phyloP scores from a whole-genome alignment of 148 eudicot species.

The Selenicereus undatus region DNA sequence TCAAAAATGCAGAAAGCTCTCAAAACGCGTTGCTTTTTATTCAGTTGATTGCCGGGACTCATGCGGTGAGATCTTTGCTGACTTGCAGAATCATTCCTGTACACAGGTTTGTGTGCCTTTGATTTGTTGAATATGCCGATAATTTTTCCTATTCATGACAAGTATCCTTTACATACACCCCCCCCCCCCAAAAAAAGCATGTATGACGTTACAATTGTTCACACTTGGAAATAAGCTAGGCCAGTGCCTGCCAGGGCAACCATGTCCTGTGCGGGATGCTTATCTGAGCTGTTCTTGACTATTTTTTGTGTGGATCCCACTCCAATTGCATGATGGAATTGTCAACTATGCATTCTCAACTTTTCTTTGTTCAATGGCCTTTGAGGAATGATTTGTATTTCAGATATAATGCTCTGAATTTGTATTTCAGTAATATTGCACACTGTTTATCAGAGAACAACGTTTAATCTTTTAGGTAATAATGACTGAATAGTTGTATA shows the following conservation, averaged over 20 bases:
- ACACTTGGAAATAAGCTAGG: not conserved
- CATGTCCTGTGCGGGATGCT: not conserved
- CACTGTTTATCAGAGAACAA: not conserved
- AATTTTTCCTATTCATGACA: not conserved
- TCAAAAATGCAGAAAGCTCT: conserved; percentile 74
- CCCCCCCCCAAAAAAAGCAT: not conserved
- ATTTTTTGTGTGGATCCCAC: not conserved
- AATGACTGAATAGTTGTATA: not conserved
- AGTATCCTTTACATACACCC: not conserved
- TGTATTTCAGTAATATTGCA: not conserved
- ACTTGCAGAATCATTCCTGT: conserved; percentile 67
- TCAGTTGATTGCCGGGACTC: conserved; percentile 85
- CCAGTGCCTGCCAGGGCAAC: not conserved
- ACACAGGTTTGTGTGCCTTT: conserved; percentile 47
- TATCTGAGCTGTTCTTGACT: not conserved
- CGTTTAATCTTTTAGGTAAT: not conserved
- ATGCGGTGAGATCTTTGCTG: conserved; percentile 95
- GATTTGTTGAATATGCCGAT: not conserved
- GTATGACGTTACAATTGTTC: not conserved
- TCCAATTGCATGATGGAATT: not conserved
- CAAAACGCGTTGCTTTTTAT: conserved; percentile 81
- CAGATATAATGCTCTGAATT: not conserved
- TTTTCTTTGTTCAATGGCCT: not conserved
- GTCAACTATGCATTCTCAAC: not conserved
- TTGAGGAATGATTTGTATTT: not conserved